Base-by-base conservation (phyloP, 2,329 filamentous ascomycete species). In the Fusarium sp. region DNA sequence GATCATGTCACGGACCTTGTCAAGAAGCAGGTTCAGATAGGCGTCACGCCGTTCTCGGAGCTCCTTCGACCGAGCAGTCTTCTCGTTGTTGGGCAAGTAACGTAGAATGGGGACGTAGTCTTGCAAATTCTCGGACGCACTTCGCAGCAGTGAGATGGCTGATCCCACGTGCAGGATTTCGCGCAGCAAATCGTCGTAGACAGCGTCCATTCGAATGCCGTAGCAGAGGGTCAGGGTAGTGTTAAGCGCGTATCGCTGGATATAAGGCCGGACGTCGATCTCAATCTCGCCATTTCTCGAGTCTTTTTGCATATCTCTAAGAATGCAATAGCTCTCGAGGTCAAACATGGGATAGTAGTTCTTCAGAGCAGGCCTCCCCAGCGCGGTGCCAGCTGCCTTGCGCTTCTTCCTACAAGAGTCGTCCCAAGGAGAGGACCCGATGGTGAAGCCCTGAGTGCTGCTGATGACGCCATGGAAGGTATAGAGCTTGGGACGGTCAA, bases 371-470 rank as follows among this genome's bases (percentile, higher is more conserved):
- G 84, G 82, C 27, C 85, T 78, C 16, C 84, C 83, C 1, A 96
- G 86, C 0, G 93, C 93, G 2, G 93, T 94, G 7, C 92, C 93
- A 2, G 93, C 93, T 0, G 92, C 93, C 84, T 94, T 95, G 72
- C 93, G 89, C 20, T 93, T 88, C 27, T 87, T 86, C 82, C 95
- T 95, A 83, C 92, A 94, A 6, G 91, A 93, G 60, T 94, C 93
- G 74, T 95, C 93, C 92, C 93, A 96, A 0, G 94, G 93, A 0
- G 93, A 94, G 0, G 93, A 94, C 2, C 93, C 94, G 69, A 96
- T 94, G 0, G 93, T 95, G 82, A 94, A 93, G 29, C 93, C 93
- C 75, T 94, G 92, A 0, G 92, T 93, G 38, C 87, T 90, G 3
- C 93, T 94, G 3, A 95, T 91, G 13, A 95, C 91, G 14, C 88